Evolutionary conservation across 495 filamentous ascomycete species (phyloP), one percentile per base, ranked within the genome.

Genomic region (Aspergillus coremiiformis): DNA sequence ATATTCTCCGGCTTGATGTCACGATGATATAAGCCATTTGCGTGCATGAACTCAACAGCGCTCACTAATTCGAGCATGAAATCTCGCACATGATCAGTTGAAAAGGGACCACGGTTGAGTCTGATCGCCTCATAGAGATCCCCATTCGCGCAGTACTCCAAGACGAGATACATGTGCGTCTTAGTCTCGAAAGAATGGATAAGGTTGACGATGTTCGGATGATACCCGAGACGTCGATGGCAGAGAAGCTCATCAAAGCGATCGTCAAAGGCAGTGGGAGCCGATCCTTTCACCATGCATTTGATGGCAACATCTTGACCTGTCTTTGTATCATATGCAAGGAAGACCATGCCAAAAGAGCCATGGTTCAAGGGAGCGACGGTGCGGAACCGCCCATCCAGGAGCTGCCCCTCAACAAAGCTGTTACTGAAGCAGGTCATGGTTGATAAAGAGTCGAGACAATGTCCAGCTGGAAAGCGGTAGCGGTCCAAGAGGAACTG

Each of bases 1-100:
- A 98, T 95, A 73, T 98, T 98, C 78, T 98, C 93, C 7, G 93
- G 93, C 75, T 98, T 98, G 80, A 98, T 96, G 69, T 98, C 93
- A 52, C 93, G 90, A 66, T 98, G 93, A 69, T 91, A 96, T 59
- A 97, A 78, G 53, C 89, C 90, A 63, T 90, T 90, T 55, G 78
- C 72, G 64, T 98, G 93, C 77, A 96, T 89, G 69, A 87, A 89
- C 44, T 89, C 84, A 47, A 98, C 85, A 37, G 94, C 90, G 63
- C 86, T 84, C 46, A 98, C 77, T 19, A 98, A 81, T 69, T 98
- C 84, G 42, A 96, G 74, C 94, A 98, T 97, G 77, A 96, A 94
- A 32, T 87, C 87, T 44, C 92, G 86, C 48, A 98, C 93, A 68
- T 97, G 90, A 60, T 96, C 89, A 27, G 93, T 98, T 72, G 96